phyloP scores from a whole-genome alignment of 192 early-diverging fungal genomes.

The Rhizophlyctis rosea region DNA sequence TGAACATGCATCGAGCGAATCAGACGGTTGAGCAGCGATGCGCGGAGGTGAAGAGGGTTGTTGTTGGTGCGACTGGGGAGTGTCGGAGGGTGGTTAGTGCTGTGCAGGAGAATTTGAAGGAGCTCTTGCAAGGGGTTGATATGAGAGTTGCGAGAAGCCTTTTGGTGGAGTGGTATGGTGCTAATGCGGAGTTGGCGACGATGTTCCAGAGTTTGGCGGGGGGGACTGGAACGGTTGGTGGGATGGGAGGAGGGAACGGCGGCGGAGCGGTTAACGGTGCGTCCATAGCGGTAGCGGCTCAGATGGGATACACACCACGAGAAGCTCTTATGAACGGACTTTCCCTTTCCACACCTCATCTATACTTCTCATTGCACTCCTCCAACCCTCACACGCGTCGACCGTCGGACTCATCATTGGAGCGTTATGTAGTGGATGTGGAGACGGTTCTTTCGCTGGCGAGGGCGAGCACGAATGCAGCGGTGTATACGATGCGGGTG shows the following conservation, averaged over 20 bases:
- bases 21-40: not conserved
- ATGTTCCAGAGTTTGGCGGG: not conserved
- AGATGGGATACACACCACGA: no score
- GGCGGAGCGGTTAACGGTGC: not conserved
- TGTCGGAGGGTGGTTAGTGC: not conserved
- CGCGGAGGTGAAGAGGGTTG: not conserved
- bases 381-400: no score
- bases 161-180: constrained; percentile 2
- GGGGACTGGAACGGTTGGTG: no score
- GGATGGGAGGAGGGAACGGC: no score
- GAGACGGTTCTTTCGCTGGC: not conserved
- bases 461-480: not conserved
- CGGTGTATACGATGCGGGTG: not conserved
- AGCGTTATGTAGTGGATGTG: not conserved
- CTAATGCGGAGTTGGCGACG: constrained; percentile 8
- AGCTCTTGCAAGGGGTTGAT: not conserved
- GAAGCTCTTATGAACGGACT: no score
- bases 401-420: not conserved
- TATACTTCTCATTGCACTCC: no score
- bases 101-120: not conserved
- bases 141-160: not conserved
- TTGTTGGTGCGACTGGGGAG: not conserved
- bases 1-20: no score
- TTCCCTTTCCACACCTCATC: no score
- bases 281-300: not conserved